Conservation (phyloP, 179 eudicot genomes). For the Camellia oleifera region DNA sequence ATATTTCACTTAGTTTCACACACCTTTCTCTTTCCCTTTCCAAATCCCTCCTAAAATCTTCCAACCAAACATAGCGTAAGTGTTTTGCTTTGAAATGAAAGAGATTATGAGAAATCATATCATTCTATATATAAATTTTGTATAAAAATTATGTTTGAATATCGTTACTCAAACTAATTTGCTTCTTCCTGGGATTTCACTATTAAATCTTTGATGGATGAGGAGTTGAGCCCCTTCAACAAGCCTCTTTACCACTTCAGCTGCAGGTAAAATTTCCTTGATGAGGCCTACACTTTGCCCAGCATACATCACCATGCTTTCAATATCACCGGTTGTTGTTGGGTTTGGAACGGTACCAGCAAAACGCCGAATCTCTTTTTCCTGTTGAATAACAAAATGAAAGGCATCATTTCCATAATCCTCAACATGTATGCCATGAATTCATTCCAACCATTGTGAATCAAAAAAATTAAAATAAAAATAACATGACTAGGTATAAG, state of each 20-base stretch:
- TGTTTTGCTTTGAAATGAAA: no score
- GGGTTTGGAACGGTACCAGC: slow-evolving; percentile 87
- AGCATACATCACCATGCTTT: slow-evolving; percentile 92
- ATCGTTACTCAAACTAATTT: no score
- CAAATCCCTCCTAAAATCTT: no score
- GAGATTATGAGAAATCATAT: no score
- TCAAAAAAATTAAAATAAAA: neutral
- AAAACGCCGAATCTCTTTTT: slow-evolving; percentile 65
- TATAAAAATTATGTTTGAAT: no score
- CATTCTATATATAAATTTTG: no score
- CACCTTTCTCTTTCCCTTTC: no score
- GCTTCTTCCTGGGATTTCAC: neutral
- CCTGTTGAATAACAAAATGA: slow-evolving; percentile 34
- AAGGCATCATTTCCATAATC: neutral
- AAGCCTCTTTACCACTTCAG: slow-evolving; percentile 60
- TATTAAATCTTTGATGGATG: slow-evolving; percentile 36
- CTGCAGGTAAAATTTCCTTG: slow-evolving; percentile 72
- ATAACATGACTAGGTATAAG: neutral
- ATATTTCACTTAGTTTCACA: no score
- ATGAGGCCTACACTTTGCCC: slow-evolving; percentile 87
- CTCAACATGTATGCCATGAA: neutral
- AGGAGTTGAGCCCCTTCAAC: slow-evolving; percentile 59
- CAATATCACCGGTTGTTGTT: slow-evolving; percentile 74
- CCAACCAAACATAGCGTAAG: no score
- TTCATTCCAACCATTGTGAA: neutral